Percentiles rank a stretch among this genome's conserved stretches.
Evolutionary conservation across 2,329 filamentous ascomycete species (phyloP).

Genomic region (Graphiopsis chlorocephala): DNA sequence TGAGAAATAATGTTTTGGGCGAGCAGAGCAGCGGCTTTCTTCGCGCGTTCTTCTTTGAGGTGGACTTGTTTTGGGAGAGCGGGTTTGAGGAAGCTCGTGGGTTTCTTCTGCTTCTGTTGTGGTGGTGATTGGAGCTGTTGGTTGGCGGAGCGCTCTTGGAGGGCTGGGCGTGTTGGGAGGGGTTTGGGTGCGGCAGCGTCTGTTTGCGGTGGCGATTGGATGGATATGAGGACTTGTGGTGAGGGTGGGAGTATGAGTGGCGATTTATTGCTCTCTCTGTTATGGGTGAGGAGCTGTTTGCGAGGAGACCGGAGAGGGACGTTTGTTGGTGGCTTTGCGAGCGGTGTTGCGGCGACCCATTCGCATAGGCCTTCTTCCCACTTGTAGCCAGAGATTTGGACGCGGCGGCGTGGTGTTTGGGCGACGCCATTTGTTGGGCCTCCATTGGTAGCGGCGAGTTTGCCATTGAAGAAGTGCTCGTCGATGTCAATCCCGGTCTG

Average conservation of each 20-base stretch:
- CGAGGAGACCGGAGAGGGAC: neutral
- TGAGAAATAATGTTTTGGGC: neutral
- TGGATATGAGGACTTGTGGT: neutral
- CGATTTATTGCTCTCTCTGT: neutral
- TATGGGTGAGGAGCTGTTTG: neutral
- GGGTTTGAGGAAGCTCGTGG: neutral
- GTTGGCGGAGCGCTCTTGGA: neutral
- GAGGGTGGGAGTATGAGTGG: neutral
- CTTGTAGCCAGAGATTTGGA: conserved; percentile 29
- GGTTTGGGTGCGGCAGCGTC: neutral
- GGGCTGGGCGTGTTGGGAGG: neutral
- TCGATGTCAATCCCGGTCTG: conserved; percentile 17
- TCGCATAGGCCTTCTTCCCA: conserved; percentile 48
- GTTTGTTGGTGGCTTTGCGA: neutral
- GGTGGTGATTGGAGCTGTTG: neutral
- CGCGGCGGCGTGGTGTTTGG: conserved; percentile 17
- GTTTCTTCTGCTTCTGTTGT: neutral
- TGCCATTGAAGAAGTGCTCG: conserved; percentile 12
- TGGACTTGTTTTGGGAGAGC: conserved; percentile 3
- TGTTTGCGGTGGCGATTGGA: neutral
- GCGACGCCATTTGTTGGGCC: neutral
- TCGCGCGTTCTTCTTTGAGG: conserved; percentile 10
- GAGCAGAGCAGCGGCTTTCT: neutral
- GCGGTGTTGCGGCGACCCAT: conserved; percentile 45
- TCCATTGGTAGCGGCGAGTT: neutral